Evolutionary conservation across 202 grass and related monocot genomes (phyloP), one percentile per base, ranked within the genome.

Genomic region (Brachypodium distachyon): DNA sequence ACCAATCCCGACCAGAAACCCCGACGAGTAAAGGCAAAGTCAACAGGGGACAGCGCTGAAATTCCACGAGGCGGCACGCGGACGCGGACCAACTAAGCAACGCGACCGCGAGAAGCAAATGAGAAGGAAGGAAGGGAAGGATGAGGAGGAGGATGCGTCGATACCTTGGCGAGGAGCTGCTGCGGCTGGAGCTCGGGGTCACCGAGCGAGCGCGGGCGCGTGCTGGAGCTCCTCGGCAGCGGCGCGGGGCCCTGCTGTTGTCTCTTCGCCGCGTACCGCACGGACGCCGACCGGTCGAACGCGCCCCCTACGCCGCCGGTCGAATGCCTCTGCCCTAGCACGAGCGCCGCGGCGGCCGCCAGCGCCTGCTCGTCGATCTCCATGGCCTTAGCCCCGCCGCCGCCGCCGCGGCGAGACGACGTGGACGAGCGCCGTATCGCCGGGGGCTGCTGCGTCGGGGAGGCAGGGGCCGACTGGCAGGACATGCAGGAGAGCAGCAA

Each of bases 341-440:
- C 84, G 67, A 96, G 79, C 57, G 89, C 93, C 26, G 93, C 77
- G 1, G 91, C 96, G 0, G 91, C 96, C 3, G 91, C 96, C 67
- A 94, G 82, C 34, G 96, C 96, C 58, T 94, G 85, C 85, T 95
- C 96, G 65, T 95, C 82, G 70, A 94, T 87, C 82, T 87, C 66
- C 52, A 78, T 36, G 19, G 78, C 79, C 76, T 94, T 90, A 60
- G 83, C 67, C 12, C 71, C 53, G 80, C 83, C 27, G 42, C 73
- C 38, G 48, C 81, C 21, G 77, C 56, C 14, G 38, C 70, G 59
- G 75, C 65, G 79, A 31, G 58, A 70, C 33, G 83, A 78, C 19
- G 87, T 42, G 76, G 81, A 80, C 1, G 77, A 80, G 70, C 53
- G 78, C 22, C 82, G 77, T 68, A 72, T 84, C 50, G 69, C 33